A percentile compares a stretch with the other conserved stretches of the same genome.
phyloP scores from a whole-genome alignment of 169 alveolate species.

The Plasmodium inui region DNA sequence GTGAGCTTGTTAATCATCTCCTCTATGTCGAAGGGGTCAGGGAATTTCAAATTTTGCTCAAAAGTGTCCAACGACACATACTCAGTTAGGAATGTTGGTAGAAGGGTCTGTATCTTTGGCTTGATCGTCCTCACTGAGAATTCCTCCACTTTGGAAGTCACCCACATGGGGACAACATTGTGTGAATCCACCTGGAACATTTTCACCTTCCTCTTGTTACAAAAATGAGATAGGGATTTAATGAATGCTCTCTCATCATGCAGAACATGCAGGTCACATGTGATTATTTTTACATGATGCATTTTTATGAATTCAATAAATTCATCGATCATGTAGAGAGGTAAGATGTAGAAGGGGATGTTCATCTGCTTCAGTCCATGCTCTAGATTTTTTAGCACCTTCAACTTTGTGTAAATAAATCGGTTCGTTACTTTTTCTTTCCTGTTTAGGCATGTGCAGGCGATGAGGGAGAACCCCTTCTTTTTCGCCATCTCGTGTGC shows the following conservation, averaged over 20 bases:
- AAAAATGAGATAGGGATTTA: constrained; percentile 11
- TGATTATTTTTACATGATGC: constrained; percentile 22
- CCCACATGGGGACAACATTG: constrained; percentile 79
- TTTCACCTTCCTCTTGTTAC: constrained; percentile 46
- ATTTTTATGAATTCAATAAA: constrained; percentile 46
- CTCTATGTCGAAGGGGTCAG: constrained; percentile 45
- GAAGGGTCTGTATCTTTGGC: constrained; percentile 53
- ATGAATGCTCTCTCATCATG: constrained; percentile 17
- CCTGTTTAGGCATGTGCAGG: constrained; percentile 60
- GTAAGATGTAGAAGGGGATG: constrained; percentile 70
- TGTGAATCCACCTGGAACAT: constrained; percentile 82
- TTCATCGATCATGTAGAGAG: constrained; percentile 62
- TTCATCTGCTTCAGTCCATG: constrained; percentile 28
- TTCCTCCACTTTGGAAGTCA: constrained; percentile 78
- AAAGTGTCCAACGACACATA: constrained; percentile 14
- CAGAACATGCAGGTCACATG: constrained; percentile 53
- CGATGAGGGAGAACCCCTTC: constrained; percentile 18
- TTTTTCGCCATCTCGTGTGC: constrained; percentile 45
- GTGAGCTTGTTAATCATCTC: constrained; percentile 31
- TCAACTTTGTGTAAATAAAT: constrained; percentile 39
- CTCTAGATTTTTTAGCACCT: constrained; percentile 66
- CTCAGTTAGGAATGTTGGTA: constrained; percentile 48
- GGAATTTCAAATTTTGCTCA: constrained; percentile 33
- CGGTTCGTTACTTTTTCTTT: constrained; percentile 42
- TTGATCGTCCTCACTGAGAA: constrained; percentile 48